These are phyloP conservation scores for Quercus ilex DNA, from an alignment of 306 rosid genomes.

Conservation along the genomic window DNA sequence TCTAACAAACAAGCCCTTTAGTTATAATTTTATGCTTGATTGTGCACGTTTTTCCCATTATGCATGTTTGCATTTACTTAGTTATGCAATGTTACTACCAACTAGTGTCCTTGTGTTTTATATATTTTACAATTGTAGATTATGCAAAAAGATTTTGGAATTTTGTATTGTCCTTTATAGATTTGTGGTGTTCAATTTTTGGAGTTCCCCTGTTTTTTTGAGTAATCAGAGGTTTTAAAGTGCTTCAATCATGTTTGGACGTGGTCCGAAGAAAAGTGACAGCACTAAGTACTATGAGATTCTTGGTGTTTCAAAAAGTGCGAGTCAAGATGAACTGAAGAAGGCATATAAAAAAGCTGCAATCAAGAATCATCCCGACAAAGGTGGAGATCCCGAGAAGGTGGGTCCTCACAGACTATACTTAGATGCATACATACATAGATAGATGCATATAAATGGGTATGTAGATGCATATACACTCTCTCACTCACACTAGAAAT, in stretches of 20 bases:
- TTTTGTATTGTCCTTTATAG: not conserved
- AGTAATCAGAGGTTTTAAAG: not conserved
- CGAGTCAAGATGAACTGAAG: constrained; percentile 67
- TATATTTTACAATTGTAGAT: too few species aligned
- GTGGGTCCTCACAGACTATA: constrained; percentile 25
- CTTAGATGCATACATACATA: not conserved
- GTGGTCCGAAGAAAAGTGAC: constrained; percentile 60
- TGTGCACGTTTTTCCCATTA: not conserved
- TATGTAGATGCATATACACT: too few species aligned
- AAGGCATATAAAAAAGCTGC: constrained; percentile 79
- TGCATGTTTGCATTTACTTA: not conserved
- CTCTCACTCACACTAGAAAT: too few species aligned
- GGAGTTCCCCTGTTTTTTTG: not conserved
- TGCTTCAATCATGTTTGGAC: constrained; percentile 62
- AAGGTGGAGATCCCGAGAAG: constrained; percentile 89
- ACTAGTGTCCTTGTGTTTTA: not conserved
- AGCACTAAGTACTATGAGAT: constrained; percentile 59
- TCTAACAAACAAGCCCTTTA: too few species aligned
- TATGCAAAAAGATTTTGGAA: not conserved
- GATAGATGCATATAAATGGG: too few species aligned
- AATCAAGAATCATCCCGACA: constrained; percentile 75
- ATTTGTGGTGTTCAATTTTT: not conserved
- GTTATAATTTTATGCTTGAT: not conserved
- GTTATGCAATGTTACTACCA: not conserved
- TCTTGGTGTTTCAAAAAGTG: constrained; percentile 69